These are phyloP conservation scores for Neofusicoccum parvum DNA, from an alignment of 2,329 filamentous ascomycete genomes.

Conservation along the genomic window DNA sequence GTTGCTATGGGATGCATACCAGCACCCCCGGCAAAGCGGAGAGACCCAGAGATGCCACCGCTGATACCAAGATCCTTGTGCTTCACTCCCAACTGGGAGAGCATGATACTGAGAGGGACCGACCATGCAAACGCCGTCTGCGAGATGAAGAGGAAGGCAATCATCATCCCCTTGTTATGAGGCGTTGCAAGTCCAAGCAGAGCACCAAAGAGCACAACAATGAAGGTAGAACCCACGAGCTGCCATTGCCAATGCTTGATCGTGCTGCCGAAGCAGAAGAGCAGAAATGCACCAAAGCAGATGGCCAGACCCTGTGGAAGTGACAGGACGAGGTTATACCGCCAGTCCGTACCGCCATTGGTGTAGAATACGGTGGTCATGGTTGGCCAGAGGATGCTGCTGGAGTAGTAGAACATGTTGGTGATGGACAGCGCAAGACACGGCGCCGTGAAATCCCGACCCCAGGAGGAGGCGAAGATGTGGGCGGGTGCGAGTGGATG, in stretches of 20 bases:
- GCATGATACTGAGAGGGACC: slow-evolving; percentile 51
- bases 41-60: slow-evolving; percentile 38
- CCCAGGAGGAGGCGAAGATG: slow-evolving; percentile 49
- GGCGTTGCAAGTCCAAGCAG: slow-evolving; percentile 49
- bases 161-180: slow-evolving; percentile 48
- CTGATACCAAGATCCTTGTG: slow-evolving; percentile 52
- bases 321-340: slow-evolving; percentile 38
- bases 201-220: slow-evolving; percentile 53
- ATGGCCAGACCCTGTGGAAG: slow-evolving; percentile 51
- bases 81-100: slow-evolving; percentile 53
- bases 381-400: slow-evolving; percentile 50
- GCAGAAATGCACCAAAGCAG: slow-evolving; percentile 44
- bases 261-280: slow-evolving; percentile 45
- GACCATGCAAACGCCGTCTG: slow-evolving; percentile 52
- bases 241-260: slow-evolving; percentile 53
- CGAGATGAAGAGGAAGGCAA: slow-evolving; percentile 51
- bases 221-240: slow-evolving; percentile 44
- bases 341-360: slow-evolving; percentile 38
- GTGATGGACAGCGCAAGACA: slow-evolving; percentile 50
- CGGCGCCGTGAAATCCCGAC: slow-evolving; percentile 52
- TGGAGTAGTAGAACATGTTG: slow-evolving; percentile 57
- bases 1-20: neutral
- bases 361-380: slow-evolving; percentile 52
- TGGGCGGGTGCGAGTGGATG: slow-evolving; percentile 46
- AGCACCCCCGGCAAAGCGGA: slow-evolving; percentile 29